Percentiles rank a stretch among this genome's conserved stretches.
phyloP scores from a whole-genome alignment of 116 monocot genomes.

The Dioscorea cayenensis region DNA sequence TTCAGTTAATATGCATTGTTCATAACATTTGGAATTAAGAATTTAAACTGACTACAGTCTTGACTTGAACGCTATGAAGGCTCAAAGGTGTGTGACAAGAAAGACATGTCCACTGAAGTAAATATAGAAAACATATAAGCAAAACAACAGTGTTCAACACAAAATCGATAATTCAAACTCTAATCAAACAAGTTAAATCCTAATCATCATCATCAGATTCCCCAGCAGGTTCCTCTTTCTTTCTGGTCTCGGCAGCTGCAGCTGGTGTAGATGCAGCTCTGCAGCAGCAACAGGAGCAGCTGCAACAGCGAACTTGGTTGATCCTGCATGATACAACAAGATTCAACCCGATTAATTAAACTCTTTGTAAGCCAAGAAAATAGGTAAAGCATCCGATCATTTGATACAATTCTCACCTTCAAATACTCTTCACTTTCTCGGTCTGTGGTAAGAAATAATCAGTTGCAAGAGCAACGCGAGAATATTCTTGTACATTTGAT shows the following conservation, averaged over 20 bases:
- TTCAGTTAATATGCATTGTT: too few species aligned
- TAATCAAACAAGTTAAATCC: slow-evolving; percentile 58
- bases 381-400: neutral
- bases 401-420: slow-evolving; percentile 24
- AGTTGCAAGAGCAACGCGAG: slow-evolving; percentile 52
- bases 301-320: slow-evolving; percentile 57
- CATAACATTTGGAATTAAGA: too few species aligned
- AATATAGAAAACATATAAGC: too few species aligned
- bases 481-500: slow-evolving; percentile 64
- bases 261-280: slow-evolving; percentile 1
- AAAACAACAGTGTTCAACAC: too few species aligned
- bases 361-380: neutral
- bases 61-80: too few species aligned
- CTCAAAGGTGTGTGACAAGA: too few species aligned
- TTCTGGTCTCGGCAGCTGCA: slow-evolving; percentile 19
- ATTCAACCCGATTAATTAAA: neutral
- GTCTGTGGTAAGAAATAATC: slow-evolving; percentile 57
- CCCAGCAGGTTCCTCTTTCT: slow-evolving; percentile 47
- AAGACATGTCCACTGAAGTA: too few species aligned
- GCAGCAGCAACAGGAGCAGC: slow-evolving; percentile 22
- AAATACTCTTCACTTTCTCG: slow-evolving; percentile 57
- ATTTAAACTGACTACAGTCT: too few species aligned
- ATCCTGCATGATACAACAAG: slow-evolving; percentile 22
- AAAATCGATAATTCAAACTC: neutral
- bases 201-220: slow-evolving; percentile 53